A percentile compares a stretch with the other conserved stretches of the same genome.
These are phyloP conservation scores for Phytophthora idaei DNA, from an alignment of 352 stramenopile genomes.

Conservation along the genomic window DNA sequence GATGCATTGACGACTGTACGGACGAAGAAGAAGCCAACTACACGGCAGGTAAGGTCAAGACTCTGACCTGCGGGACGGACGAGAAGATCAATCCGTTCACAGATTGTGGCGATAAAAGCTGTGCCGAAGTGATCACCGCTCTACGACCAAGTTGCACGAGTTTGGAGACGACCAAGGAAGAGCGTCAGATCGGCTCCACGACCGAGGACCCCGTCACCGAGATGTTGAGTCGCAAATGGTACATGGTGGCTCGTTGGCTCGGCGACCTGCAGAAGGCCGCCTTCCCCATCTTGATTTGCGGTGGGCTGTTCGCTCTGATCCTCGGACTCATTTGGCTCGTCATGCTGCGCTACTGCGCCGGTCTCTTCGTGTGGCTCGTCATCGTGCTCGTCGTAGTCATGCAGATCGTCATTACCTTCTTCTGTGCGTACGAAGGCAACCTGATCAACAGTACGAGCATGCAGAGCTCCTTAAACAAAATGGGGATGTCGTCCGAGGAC, in stretches of 20 bases:
- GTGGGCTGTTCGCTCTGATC: conserved; percentile 64
- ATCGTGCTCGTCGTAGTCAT: conserved; percentile 70
- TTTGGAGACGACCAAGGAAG: conserved; percentile 50
- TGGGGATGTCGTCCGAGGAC: conserved; percentile 50
- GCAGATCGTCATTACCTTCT: conserved; percentile 74
- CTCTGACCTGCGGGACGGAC: conserved; percentile 48
- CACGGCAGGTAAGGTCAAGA: conserved; percentile 10
- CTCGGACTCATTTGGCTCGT: conserved; percentile 81
- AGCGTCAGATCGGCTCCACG: conserved; percentile 49
- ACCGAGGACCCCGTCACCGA: conserved; percentile 56
- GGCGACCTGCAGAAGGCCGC: conserved; percentile 81
- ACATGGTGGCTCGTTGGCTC: conserved; percentile 75
- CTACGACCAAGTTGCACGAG: conserved; percentile 56
- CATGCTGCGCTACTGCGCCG: conserved; percentile 74
- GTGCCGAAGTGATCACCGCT: conserved; percentile 46
- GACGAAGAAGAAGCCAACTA: conserved; percentile 47
- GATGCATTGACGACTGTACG: conserved; percentile 72
- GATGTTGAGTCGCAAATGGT: conserved; percentile 70
- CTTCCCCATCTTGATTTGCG: conserved; percentile 78
- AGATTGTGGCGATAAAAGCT: conserved; percentile 58
- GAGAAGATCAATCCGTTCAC: conserved; percentile 52
- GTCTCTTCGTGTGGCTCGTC: conserved; percentile 82
- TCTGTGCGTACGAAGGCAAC: conserved; percentile 76
- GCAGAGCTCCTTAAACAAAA: conserved; percentile 52
- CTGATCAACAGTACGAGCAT: conserved; percentile 59